Percentiles rank a stretch among this genome's conserved stretches.
phyloP scores from a whole-genome alignment of 176 grass and related monocot genomes.

The Ampelocalamus luodianensis region DNA sequence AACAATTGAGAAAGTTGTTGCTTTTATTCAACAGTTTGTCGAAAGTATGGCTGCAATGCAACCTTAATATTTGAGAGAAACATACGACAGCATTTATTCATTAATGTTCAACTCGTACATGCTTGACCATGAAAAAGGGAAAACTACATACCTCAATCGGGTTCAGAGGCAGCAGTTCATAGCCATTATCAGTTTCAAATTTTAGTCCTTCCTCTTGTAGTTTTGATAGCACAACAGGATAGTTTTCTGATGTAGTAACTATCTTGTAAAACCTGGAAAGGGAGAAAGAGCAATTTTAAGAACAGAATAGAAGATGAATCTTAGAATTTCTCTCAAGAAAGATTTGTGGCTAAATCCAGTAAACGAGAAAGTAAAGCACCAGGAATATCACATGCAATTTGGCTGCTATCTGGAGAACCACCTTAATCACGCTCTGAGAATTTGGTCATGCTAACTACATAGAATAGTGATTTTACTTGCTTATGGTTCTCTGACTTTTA shows the following conservation, averaged over 20 bases:
- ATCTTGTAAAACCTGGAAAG: conserved; percentile 88
- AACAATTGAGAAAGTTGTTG: background rate
- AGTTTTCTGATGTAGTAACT: conserved; percentile 90
- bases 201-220: conserved; percentile 84
- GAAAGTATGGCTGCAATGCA: conserved; percentile 15
- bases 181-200: conserved; percentile 86
- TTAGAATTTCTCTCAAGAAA: conserved; percentile 15
- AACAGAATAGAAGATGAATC: background rate
- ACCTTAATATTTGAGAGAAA: background rate
- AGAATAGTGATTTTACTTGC: background rate
- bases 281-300: conserved; percentile 21
- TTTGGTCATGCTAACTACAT: background rate
- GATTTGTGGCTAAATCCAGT: conserved; percentile 24
- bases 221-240: conserved; percentile 72
- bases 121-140: background rate
- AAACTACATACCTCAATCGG: conserved; percentile 68
- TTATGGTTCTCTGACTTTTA: conserved; percentile 7
- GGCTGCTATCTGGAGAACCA: background rate
- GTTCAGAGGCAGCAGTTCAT: conserved; percentile 82
- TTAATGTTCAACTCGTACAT: background rate
- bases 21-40: background rate
- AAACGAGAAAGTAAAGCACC: conserved; percentile 18
- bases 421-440: background rate
- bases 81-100: background rate
- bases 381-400: conserved; percentile 17